These are phyloP conservation scores for Posidonia australis DNA, from an alignment of 106 monocot genomes.

Conservation along the genomic window DNA sequence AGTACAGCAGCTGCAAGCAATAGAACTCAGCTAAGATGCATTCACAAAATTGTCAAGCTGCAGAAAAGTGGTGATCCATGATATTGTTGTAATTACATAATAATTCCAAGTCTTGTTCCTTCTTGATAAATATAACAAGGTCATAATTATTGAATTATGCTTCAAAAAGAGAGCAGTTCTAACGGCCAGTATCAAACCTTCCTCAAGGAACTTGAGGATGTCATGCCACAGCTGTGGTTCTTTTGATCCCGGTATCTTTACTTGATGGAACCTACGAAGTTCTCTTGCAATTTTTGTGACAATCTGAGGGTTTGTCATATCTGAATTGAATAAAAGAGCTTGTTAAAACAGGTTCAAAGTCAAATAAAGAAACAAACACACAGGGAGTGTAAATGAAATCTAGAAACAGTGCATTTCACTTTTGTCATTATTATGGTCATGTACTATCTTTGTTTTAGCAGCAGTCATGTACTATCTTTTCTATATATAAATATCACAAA, in stretches of 20 bases:
- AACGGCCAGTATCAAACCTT: constrained; percentile 31
- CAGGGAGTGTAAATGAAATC: too few relatives aligned
- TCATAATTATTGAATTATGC: background rate
- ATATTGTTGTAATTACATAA: background rate
- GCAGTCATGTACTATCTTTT: too few relatives aligned
- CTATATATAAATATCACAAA: too few relatives aligned
- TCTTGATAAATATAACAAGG: too few relatives aligned
- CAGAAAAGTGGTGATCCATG: background rate
- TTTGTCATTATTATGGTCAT: too few relatives aligned
- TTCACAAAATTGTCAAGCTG: background rate
- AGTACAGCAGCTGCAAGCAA: constrained; percentile 54
- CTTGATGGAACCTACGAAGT: constrained; percentile 68
- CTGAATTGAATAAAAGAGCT: constrained; percentile 20
- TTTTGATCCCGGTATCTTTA: constrained; percentile 64
- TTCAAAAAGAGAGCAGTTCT: background rate
- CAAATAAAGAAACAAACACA: background rate
- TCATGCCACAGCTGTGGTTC: constrained; percentile 89
- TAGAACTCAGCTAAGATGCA: background rate
- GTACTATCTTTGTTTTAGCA: too few relatives aligned
- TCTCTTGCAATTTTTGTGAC: constrained; percentile 73
- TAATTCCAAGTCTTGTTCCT: too few relatives aligned
- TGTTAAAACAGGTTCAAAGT: background rate
- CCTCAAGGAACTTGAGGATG: constrained; percentile 57
- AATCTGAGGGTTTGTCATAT: constrained; percentile 73
- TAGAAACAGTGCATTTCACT: too few relatives aligned